A percentile compares a stretch with the other conserved stretches of the same genome.
Evolutionary conservation across 2,329 filamentous ascomycete genomes (phyloP).

Genomic region (Lachnellula suecica): DNA sequence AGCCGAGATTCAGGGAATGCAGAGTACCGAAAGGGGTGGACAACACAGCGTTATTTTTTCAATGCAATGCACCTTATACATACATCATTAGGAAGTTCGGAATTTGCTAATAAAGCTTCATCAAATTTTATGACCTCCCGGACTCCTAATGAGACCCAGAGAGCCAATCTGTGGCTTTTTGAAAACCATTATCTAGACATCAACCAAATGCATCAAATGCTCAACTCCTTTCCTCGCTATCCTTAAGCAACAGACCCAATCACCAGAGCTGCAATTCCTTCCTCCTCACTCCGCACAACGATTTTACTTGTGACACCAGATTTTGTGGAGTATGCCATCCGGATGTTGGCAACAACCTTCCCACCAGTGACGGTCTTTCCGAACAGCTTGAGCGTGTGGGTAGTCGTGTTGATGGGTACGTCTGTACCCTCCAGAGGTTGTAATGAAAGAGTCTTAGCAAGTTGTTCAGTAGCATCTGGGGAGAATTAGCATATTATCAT

Average conservation of each 20-base stretch:
- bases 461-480: conserved; percentile 85
- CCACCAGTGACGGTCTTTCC: conserved; percentile 93
- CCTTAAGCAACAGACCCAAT: conserved; percentile 71
- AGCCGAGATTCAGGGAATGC: conserved; percentile 8
- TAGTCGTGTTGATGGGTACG: conserved; percentile 81
- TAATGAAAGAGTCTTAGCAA: conserved; percentile 81
- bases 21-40: not conserved
- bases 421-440: conserved; percentile 95
- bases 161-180: conserved; percentile 13
- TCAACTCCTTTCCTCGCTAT: conserved; percentile 28
- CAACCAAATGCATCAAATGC: conserved; percentile 26
- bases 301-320: conserved; percentile 96
- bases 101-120: conserved; percentile 7
- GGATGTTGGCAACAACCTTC: conserved; percentile 79
- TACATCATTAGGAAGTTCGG: not conserved
- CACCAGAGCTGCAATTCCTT: conserved; percentile 81
- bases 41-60: not conserved
- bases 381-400: conserved; percentile 92
- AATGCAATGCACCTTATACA: not conserved
- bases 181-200: conserved; percentile 30
- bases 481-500: conserved; percentile 25
- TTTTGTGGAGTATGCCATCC: conserved; percentile 94
- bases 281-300: conserved; percentile 86
- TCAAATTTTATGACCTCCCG: conserved; percentile 8
- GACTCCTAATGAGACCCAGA: conserved; percentile 8